Conservation (phyloP, 2,329 filamentous ascomycete species). For the Verticillium longisporum region DNA sequence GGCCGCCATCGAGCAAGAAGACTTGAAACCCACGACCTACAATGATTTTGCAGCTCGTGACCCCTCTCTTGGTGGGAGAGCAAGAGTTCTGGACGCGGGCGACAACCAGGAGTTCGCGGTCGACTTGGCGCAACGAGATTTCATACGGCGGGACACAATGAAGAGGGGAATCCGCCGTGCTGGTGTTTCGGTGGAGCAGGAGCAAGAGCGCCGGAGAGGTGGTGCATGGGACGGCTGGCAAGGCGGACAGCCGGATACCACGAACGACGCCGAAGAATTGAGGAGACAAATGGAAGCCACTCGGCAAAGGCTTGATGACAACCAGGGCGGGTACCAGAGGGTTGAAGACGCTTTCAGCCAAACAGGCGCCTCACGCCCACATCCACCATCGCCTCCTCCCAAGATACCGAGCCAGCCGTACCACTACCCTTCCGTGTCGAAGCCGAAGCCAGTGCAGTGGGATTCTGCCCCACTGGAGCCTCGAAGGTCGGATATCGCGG, state of each 20-base stretch:
- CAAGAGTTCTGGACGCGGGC: conserved; percentile 59
- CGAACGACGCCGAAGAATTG: conserved; percentile 25
- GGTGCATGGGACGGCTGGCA: conserved; percentile 36
- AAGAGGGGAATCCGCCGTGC: conserved; percentile 51
- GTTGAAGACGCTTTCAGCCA: conserved; percentile 12
- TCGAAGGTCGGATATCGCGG: conserved; percentile 15
- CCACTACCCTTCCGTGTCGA: conserved; percentile 51
- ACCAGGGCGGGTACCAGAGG: conserved; percentile 15
- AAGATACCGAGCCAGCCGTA: conserved; percentile 26
- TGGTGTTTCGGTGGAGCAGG: conserved; percentile 49
- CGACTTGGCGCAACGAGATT: conserved; percentile 66
- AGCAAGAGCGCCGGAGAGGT: conserved; percentile 43
- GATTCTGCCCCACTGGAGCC: conserved; percentile 17
- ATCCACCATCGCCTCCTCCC: conserved; percentile 8
- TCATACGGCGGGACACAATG: conserved; percentile 58
- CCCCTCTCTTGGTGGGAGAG: conserved; percentile 50
- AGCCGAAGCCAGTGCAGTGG: conserved; percentile 41
- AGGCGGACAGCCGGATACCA: background rate
- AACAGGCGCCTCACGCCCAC: conserved; percentile 1
- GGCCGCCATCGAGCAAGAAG: conserved; percentile 12
- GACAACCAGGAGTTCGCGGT: conserved; percentile 72
- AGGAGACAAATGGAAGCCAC: conserved; percentile 47
- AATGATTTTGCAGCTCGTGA: conserved; percentile 48
- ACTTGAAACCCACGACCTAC: conserved; percentile 25
- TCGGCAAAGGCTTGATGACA: conserved; percentile 36